These are phyloP conservation scores for Coccomyxa sp. DNA, from an alignment of 139 green algal genomes.

Conservation along the genomic window DNA sequence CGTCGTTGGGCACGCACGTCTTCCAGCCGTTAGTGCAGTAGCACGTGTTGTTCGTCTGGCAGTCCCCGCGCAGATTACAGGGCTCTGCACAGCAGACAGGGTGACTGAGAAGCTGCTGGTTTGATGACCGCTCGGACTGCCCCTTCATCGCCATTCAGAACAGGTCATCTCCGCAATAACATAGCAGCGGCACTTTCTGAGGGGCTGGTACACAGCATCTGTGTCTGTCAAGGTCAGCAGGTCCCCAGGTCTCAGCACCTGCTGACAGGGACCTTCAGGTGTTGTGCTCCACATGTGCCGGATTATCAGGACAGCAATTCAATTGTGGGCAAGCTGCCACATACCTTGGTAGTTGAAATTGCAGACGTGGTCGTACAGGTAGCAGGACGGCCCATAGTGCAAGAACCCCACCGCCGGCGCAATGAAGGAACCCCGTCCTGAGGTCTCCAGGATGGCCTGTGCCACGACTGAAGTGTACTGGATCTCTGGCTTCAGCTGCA, in stretches of 20 bases:
- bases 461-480: background rate
- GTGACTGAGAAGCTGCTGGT: background rate
- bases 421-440: background rate
- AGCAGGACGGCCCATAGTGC: background rate
- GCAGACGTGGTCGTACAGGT: conserved; percentile 7
- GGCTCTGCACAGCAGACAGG: background rate
- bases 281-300: background rate
- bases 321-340: background rate
- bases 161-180: background rate
- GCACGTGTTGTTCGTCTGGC: conserved; percentile 7
- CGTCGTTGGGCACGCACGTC: background rate
- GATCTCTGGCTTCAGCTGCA: background rate
- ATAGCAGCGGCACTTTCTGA: background rate
- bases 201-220: background rate
- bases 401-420: background rate
- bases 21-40: background rate
- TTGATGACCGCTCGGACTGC: background rate
- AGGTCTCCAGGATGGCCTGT: background rate
- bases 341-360: conserved; percentile 7
- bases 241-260: background rate
- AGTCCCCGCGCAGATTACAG: background rate
- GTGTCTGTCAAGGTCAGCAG: background rate
- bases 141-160: background rate
- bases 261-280: background rate
- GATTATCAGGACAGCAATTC: background rate